Conservation (phyloP, 2,329 filamentous ascomycete genomes). For the Ophioceras dolichostomum region DNA sequence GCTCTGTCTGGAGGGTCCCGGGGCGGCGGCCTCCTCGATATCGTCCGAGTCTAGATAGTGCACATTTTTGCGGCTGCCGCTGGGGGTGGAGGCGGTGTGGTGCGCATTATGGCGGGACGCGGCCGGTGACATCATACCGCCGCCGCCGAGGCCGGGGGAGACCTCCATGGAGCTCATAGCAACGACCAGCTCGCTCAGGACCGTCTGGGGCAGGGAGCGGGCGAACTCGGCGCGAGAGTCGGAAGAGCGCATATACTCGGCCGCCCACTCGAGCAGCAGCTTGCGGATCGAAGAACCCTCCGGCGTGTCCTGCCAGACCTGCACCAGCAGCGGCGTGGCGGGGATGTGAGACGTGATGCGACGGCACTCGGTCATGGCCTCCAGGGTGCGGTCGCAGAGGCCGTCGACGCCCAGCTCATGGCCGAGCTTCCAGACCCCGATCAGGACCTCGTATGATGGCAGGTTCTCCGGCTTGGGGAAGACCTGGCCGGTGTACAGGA, state of each 20-base stretch:
- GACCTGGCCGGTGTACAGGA: conserved; percentile 37
- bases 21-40: conserved; percentile 23
- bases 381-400: conserved; percentile 42
- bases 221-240: conserved; percentile 44
- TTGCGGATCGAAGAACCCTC: conserved; percentile 46
- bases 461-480: conserved; percentile 26
- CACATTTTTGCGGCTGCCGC: conserved; percentile 29
- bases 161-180: conserved; percentile 44
- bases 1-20: too few species aligned
- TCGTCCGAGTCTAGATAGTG: conserved; percentile 33
- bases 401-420: conserved; percentile 38
- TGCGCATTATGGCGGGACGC: conserved; percentile 8
- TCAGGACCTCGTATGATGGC: conserved; percentile 40
- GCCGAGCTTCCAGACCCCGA: conserved; percentile 45
- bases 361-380: conserved; percentile 44
- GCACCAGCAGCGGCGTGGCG: conserved; percentile 43
- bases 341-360: conserved; percentile 42
- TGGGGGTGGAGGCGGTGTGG: conserved; percentile 7
- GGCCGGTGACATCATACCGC: background rate
- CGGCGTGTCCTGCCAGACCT: conserved; percentile 50
- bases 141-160: conserved; percentile 17
- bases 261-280: conserved; percentile 48
- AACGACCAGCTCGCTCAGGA: conserved; percentile 50
- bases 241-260: conserved; percentile 49
- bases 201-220: conserved; percentile 47